Conservation (phyloP, 352 stramenopile species). For the Phytopythium chamaehyphon region DNA sequence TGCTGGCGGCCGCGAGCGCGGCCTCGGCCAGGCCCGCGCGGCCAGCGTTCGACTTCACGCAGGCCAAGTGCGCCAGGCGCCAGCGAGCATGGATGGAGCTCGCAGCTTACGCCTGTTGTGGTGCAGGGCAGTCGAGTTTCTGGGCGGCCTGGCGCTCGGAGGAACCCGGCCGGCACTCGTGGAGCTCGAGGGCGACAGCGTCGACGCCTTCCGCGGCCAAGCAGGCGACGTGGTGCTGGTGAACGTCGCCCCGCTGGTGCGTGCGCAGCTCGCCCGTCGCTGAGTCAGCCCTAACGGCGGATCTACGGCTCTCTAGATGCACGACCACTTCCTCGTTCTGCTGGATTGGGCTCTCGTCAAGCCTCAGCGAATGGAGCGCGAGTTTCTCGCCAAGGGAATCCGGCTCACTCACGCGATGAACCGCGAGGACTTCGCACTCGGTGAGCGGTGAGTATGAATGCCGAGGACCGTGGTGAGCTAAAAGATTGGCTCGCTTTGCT, state of each 20-base stretch:
- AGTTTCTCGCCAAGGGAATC: conserved; percentile 21
- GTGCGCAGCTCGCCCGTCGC: conserved; percentile 5
- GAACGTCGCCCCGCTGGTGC: conserved; percentile 67
- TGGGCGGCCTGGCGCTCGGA: conserved; percentile 30
- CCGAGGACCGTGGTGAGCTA: background rate
- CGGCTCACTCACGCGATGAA: conserved; percentile 18
- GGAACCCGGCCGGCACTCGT: conserved; percentile 5
- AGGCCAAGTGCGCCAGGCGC: conserved; percentile 32
- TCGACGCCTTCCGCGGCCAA: background rate
- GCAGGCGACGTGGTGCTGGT: conserved; percentile 34
- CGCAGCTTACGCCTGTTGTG: too few species aligned
- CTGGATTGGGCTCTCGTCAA: conserved; percentile 33
- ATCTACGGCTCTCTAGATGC: conserved; percentile 27
- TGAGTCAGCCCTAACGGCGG: background rate
- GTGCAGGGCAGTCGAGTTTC: conserved; percentile 37
- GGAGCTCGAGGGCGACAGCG: conserved; percentile 4
- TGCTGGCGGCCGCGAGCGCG: conserved; percentile 13
- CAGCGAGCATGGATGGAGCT: background rate
- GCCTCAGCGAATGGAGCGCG: conserved; percentile 31
- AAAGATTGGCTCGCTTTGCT: background rate
- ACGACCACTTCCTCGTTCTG: conserved; percentile 54
- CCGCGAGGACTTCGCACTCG: conserved; percentile 38
- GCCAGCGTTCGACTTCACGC: conserved; percentile 58
- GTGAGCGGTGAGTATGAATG: conserved; percentile 20
- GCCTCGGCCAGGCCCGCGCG: background rate